phyloP scores from a whole-genome alignment of 495 filamentous ascomycete species.

The Terfezia claveryi region DNA sequence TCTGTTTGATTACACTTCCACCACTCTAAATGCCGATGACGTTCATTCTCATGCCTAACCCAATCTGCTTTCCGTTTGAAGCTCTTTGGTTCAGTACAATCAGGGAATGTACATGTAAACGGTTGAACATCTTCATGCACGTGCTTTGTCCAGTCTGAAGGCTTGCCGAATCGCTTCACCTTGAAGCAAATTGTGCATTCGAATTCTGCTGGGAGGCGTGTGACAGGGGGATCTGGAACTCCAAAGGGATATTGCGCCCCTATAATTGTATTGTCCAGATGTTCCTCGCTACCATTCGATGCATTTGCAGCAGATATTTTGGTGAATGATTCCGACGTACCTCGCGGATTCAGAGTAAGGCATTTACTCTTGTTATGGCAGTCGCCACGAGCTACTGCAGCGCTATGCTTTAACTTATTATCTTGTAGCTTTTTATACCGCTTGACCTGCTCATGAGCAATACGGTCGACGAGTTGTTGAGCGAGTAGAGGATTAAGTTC shows the following conservation, averaged over 20 bases:
- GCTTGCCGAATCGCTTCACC: slow-evolving; percentile 77
- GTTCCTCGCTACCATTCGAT: too few relatives aligned
- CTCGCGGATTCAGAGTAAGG: not conserved
- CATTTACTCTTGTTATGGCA: slow-evolving; percentile 12
- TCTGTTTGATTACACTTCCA: slow-evolving; percentile 70
- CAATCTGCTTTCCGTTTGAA: slow-evolving; percentile 97
- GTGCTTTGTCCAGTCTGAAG: slow-evolving; percentile 96
- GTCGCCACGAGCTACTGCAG: slow-evolving; percentile 6
- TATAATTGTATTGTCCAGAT: too few relatives aligned
- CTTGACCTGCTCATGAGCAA: slow-evolving; percentile 55
- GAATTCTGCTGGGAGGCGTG: slow-evolving; percentile 63
- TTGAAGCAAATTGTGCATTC: slow-evolving; percentile 84
- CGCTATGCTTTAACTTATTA: slow-evolving; percentile 46
- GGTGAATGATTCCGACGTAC: not conserved
- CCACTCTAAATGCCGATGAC: slow-evolving; percentile 78
- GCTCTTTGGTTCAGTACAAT: slow-evolving; percentile 66
- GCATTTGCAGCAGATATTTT: too few relatives aligned
- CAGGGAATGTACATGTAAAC: slow-evolving; percentile 79
- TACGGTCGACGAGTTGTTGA: slow-evolving; percentile 54
- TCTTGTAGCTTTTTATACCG: slow-evolving; percentile 64
- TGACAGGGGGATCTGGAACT: slow-evolving; percentile 63
- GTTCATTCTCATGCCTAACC: slow-evolving; percentile 89
- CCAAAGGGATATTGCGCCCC: slow-evolving; percentile 45
- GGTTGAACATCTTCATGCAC: slow-evolving; percentile 90
- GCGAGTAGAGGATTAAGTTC: slow-evolving; percentile 48